Conservation (phyloP, 2,329 filamentous ascomycete genomes). For the Penicillium sp. region DNA sequence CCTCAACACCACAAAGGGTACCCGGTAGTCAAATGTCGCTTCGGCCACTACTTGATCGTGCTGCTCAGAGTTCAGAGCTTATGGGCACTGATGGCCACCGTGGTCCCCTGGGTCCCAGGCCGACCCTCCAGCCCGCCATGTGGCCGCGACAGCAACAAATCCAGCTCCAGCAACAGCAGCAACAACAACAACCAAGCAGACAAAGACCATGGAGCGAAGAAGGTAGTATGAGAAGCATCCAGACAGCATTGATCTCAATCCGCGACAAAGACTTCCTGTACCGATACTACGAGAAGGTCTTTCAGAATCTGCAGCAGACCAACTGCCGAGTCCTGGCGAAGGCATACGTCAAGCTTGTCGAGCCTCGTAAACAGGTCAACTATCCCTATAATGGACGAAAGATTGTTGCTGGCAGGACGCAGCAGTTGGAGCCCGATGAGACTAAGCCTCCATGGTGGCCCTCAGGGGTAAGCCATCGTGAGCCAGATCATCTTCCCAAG, state of each 20-base stretch:
- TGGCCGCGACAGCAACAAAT: slow-evolving; percentile 15
- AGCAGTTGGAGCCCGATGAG: slow-evolving; percentile 38
- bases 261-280: slow-evolving; percentile 31
- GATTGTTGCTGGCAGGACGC: slow-evolving; percentile 36
- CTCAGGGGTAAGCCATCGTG: slow-evolving; percentile 37
- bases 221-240: slow-evolving; percentile 28
- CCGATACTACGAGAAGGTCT: slow-evolving; percentile 40
- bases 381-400: slow-evolving; percentile 43
- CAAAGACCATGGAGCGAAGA: slow-evolving; percentile 18
- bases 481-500: slow-evolving; percentile 42
- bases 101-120: background rate
- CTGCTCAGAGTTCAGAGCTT: background rate
- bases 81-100: slow-evolving; percentile 5
- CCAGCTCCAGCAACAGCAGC: slow-evolving; percentile 6
- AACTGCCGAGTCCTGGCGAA: slow-evolving; percentile 43
- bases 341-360: slow-evolving; percentile 42
- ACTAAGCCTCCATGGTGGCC: slow-evolving; percentile 44
- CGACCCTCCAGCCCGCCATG: slow-evolving; percentile 11
- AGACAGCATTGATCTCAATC: slow-evolving; percentile 32
- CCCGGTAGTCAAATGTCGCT: slow-evolving; percentile 6
- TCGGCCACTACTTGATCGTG: slow-evolving; percentile 10
- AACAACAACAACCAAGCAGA: background rate
- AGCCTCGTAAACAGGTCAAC: slow-evolving; percentile 43
- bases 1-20: slow-evolving; percentile 3
- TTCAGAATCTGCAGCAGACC: slow-evolving; percentile 41